Conservation (phyloP, 2,329 filamentous ascomycete genomes). For the Oidium heveae region DNA sequence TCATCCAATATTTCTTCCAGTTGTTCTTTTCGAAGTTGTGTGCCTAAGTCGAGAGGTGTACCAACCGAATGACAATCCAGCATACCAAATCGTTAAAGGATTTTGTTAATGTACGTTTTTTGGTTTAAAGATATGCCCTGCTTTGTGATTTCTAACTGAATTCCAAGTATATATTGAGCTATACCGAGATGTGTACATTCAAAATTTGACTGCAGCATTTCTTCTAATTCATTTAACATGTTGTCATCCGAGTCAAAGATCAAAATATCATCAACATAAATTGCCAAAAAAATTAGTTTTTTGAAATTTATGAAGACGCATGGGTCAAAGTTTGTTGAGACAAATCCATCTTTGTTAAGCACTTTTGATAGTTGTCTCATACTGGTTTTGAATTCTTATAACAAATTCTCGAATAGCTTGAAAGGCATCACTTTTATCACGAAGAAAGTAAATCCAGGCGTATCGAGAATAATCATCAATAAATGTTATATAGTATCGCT, state of each 20-base stretch:
- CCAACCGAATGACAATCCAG: not conserved
- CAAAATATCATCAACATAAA: not conserved
- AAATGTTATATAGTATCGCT: no score
- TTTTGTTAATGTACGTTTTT: no score
- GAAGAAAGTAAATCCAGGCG: no score
- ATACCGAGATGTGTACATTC: not conserved
- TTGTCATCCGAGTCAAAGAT: not conserved
- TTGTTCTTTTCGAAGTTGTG: not conserved
- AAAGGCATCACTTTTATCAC: no score
- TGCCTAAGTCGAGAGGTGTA: not conserved
- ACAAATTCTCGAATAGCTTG: no score
- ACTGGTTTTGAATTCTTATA: no score
- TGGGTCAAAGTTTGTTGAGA: not conserved
- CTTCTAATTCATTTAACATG: not conserved
- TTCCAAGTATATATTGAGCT: not conserved
- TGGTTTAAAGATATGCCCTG: not conserved
- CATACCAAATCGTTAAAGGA: not conserved
- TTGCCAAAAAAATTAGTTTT: not conserved
- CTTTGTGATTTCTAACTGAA: not conserved
- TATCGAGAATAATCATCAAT: no score
- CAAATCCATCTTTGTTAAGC: not conserved
- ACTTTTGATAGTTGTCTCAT: not conserved
- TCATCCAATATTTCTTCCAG: not conserved
- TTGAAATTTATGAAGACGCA: not conserved
- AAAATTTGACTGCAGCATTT: not conserved